Base-by-base conservation (phyloP, 2,329 filamentous ascomycete species). In the Monosporascus sp. region DNA sequence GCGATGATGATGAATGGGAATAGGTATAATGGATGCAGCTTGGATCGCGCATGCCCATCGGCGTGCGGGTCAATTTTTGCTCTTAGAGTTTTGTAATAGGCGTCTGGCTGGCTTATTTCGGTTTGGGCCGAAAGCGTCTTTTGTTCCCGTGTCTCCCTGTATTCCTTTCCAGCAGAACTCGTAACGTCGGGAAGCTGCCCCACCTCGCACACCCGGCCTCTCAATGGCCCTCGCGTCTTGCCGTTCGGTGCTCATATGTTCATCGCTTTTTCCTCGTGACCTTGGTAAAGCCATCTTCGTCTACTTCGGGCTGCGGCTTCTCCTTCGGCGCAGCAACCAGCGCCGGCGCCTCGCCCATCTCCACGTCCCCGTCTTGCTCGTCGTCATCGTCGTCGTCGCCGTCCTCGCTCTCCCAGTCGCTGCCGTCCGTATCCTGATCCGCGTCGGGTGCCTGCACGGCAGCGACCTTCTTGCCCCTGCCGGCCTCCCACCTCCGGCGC, bases 261-360 rank as follows among this genome's bases (percentile, higher is more conserved):
- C 74, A 65, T 55, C 77, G 80, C 78, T 84, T 88, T 74, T 84
- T 88, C 63, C 81, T 79, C 52, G 84, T 80, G 59, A 91, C 88
- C 70, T 81, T 89, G 17, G 85, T 89, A 68, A 93, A 93, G 5
- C 89, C 89, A 65, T 93, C 89, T 60, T 91, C 88, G 69, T 93
- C 89, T 46, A 92, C 77, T 68, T 90, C 83, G 0, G 88, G 87
- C 65, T 81, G 79, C 17, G 76, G 70, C 72, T 85, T 89, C 69
- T 89, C 84, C 68, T 78, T 85, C 16, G 76, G 74, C 46, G 68
- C 75, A 40, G 76, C 67, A 41, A 85, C 80, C 57, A 88, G 70
- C 45, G 79, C 71, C 7, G 87, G 84, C 37, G 87, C 88, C 56
- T 91, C 87, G 41, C 75, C 80, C 85, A 89, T 89, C 48, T 86